Evolutionary conservation across 345 rosid species (phyloP), one percentile per base, ranked within the genome.

Genomic region (Murraya paniculata): DNA sequence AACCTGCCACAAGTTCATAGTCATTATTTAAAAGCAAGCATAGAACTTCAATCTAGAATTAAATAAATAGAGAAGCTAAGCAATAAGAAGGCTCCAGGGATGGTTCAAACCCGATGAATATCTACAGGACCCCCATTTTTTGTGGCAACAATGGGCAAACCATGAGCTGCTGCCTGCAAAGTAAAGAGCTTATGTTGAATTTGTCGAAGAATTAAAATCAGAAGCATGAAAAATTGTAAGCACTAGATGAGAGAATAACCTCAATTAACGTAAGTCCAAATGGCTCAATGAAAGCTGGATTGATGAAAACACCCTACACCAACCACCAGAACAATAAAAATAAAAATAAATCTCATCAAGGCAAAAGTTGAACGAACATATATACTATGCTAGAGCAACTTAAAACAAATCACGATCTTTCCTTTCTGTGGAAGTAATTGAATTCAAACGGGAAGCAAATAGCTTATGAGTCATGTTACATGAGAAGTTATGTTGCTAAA

Each of bases 81-180:
- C 35, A 79, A n/a, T 16, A 36, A 22, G 50, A 57, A 71, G 77
- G 61, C 33, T 76, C 64, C 14, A 66, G 56, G 6, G 62, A 66
- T 10, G 27, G 24, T 58, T 73, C 85, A 45, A 66, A 92, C 97
- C 92, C 82, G 78, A 68, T 86, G 93, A 75, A 94, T 94, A 77
- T 94, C 98, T 11, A 94, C 95, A 77, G 97, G 98, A 45, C 98
- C 97, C 59, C 98, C 98, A 86, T 94, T 94, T 84, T 84, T 90
- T 57, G 97, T 94, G 75, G 97, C 97, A 64, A 92, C 98, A 36
- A 85, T 87, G n/a, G 98, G 98, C 82, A 94, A 84, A 41, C 98
- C 97, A 84, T 92, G 45, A 77, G 98, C 97, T 60, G 95, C 97
- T 45, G 98, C 97, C 97, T 94, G 88, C 74, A 77, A 79, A 64